These are phyloP conservation scores for Aethionema arabicum DNA, from an alignment of 345 rosid genomes.

Conservation along the genomic window DNA sequence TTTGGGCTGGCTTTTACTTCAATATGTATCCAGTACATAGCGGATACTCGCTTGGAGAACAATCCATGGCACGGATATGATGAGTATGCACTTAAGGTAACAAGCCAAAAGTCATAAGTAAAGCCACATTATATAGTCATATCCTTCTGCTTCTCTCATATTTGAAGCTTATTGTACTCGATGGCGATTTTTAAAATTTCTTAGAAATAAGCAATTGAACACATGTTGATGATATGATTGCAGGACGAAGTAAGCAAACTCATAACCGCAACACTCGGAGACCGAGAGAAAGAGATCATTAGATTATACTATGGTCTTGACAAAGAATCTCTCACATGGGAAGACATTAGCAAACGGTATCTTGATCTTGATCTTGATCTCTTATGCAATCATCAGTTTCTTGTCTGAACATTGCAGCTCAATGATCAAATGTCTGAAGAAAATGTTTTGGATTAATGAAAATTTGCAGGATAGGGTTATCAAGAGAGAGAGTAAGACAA, in stretches of 20 bases:
- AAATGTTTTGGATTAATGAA: background rate
- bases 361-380: too few species aligned
- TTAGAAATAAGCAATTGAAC: background rate
- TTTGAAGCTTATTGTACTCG: background rate
- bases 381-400: constrained; percentile 29
- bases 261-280: constrained; percentile 51
- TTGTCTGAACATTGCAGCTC: constrained; percentile 8
- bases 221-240: constrained; percentile 15
- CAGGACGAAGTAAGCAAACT: constrained; percentile 93
- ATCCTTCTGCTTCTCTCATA: background rate
- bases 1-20: constrained; percentile 17
- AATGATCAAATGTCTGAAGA: constrained; percentile 15
- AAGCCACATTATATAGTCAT: background rate
- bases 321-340: constrained; percentile 88
- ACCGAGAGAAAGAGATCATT: constrained; percentile 79
- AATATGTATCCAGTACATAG: constrained; percentile 57
- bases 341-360: constrained; percentile 96
- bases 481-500: constrained; percentile 91
- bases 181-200: too few species aligned
- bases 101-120: constrained; percentile 9
- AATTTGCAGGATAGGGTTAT: constrained; percentile 74
- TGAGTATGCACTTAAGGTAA: constrained; percentile 89
- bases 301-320: constrained; percentile 83
- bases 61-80: constrained; percentile 87
- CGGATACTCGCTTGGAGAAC: constrained; percentile 68